These are phyloP conservation scores for Sugiyamaella grinbergsii DNA, from an alignment of 1,139 yeast species.

Conservation along the genomic window DNA sequence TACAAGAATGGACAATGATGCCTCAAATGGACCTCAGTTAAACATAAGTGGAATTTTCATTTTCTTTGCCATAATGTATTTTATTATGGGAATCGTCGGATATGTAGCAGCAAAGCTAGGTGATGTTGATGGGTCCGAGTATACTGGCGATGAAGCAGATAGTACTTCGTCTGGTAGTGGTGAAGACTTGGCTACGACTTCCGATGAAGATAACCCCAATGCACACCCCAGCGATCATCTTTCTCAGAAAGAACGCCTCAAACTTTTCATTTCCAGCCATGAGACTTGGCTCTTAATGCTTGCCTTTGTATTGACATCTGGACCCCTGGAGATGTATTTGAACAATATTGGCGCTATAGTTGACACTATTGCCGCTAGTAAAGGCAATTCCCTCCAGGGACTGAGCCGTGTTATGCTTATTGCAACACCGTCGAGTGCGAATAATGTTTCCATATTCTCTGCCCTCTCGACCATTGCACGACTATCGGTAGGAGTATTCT, in stretches of 20 bases:
- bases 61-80: constrained; percentile 54
- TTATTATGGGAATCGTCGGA: constrained; percentile 35
- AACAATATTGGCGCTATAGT: constrained; percentile 75
- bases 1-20: constrained; percentile 37
- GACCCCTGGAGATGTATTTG: constrained; percentile 86
- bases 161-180: constrained; percentile 1
- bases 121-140: constrained; percentile 27
- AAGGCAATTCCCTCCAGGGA: constrained; percentile 7
- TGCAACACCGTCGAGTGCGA: constrained; percentile 39
- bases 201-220: constrained; percentile 31
- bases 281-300: constrained; percentile 65
- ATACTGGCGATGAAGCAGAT: constrained; percentile 17
- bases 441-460: constrained; percentile 59
- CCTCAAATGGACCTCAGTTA: constrained; percentile 11
- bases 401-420: not conserved
- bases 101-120: constrained; percentile 32
- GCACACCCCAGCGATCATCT: constrained; percentile 46
- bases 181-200: constrained; percentile 19
- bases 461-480: constrained; percentile 64
- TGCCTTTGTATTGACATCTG: constrained; percentile 69
- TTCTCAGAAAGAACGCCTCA: constrained; percentile 53
- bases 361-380: constrained; percentile 35
- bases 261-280: constrained; percentile 58
- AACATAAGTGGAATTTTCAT: constrained; percentile 58
- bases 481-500: constrained; percentile 62